Percentiles rank a stretch among this genome's conserved stretches.
Conservation (phyloP, 2,329 filamentous ascomycete genomes). For the Lomentospora prolificans region DNA sequence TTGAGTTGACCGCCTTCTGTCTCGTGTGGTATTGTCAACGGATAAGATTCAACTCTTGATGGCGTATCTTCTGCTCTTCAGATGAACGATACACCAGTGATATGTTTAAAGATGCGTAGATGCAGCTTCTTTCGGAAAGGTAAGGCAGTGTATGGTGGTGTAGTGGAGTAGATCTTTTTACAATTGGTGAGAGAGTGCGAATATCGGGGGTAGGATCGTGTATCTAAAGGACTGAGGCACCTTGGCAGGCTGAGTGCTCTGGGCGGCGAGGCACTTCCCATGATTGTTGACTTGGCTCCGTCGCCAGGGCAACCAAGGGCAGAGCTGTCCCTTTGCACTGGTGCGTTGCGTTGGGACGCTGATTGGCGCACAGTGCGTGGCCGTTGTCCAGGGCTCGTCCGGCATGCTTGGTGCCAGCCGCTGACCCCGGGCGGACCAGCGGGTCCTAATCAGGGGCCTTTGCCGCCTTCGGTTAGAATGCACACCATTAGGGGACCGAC, state of each 20-base stretch:
- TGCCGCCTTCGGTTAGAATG: background rate
- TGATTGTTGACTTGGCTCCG: background rate
- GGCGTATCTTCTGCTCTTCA: background rate
- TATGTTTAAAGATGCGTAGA: background rate
- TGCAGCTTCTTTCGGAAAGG: constrained; percentile 1
- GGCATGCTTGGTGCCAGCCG: background rate
- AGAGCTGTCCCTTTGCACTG: background rate
- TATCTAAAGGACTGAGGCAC: background rate
- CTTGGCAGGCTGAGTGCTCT: background rate
- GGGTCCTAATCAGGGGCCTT: background rate
- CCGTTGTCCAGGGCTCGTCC: background rate
- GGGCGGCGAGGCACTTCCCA: background rate
- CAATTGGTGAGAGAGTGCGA: background rate
- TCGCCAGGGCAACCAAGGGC: background rate
- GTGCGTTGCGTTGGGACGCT: background rate
- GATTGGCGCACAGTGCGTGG: background rate
- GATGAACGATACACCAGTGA: background rate
- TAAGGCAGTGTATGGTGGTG: background rate
- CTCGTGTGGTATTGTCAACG: background rate
- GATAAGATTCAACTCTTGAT: background rate
- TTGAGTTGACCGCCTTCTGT: background rate
- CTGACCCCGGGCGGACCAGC: background rate
- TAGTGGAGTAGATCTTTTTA: background rate
- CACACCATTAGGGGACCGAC: background rate
- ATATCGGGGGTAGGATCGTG: constrained; percentile 1